A percentile compares a stretch with the other conserved stretches of the same genome.
Evolutionary conservation across 1,139 yeast genomes (phyloP).

Genomic region (Blastobotrys arbuscula): DNA sequence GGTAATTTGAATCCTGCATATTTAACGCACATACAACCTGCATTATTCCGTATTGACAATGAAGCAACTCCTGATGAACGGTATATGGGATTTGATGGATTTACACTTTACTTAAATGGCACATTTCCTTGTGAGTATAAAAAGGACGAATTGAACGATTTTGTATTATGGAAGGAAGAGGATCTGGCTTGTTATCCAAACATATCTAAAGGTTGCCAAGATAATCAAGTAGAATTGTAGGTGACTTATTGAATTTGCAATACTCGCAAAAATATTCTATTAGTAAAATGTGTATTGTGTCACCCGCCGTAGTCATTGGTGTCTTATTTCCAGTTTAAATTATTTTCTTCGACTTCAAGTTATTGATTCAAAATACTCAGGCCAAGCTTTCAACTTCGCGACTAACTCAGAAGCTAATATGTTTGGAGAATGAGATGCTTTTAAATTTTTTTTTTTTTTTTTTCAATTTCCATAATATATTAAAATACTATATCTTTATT

Average conservation of each 20-base stretch:
- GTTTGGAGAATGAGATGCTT: too few relatives aligned
- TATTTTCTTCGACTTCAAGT: too few relatives aligned
- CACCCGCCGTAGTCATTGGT: too few relatives aligned
- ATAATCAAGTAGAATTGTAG: background rate
- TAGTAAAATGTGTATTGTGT: too few relatives aligned
- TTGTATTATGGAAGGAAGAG: background rate
- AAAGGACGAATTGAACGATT: background rate
- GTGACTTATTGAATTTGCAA: too few relatives aligned
- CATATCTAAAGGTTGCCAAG: background rate
- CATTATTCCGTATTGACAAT: background rate
- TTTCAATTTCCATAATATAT: too few relatives aligned
- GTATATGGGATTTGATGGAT: background rate
- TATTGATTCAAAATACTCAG: background rate
- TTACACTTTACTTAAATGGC: constrained; percentile 4
- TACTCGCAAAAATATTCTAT: too few relatives aligned
- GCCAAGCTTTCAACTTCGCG: background rate
- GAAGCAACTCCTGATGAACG: constrained; percentile 8
- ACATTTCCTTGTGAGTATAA: constrained; percentile 2
- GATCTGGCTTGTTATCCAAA: background rate
- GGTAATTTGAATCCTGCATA: background rate
- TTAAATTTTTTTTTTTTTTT: too few relatives aligned
- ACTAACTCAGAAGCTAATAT: too few relatives aligned
- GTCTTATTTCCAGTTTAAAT: too few relatives aligned
- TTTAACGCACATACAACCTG: background rate
- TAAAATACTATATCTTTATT: too few relatives aligned